These are phyloP conservation scores for Planoprotostelium fungivorum DNA, from an alignment of 78 protist species.

Conservation along the genomic window DNA sequence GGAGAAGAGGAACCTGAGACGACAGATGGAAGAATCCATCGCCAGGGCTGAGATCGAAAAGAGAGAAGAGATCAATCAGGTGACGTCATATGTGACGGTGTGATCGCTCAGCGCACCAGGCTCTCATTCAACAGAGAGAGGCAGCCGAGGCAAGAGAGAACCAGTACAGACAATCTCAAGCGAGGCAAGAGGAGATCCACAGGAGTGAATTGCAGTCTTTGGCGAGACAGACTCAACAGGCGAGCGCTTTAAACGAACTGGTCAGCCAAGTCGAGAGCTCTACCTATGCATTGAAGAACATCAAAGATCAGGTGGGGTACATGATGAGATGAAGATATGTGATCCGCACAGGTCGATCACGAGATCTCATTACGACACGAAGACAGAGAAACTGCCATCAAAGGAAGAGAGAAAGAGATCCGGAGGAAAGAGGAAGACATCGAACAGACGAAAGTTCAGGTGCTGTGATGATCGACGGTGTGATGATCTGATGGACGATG, in stretches of 20 bases:
- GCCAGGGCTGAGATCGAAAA: neutral
- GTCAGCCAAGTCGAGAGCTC: neutral
- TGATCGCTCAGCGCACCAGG: too few species aligned
- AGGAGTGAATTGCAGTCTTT: neutral
- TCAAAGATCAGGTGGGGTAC: neutral
- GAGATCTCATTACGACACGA: neutral
- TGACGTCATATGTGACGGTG: too few species aligned
- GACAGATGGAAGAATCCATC: neutral
- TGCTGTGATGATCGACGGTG: neutral
- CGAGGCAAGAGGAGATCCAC: neutral
- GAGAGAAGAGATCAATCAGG: constrained; percentile 1
- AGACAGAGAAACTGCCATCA: neutral
- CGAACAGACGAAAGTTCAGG: neutral
- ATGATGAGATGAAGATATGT: neutral
- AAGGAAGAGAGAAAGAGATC: neutral
- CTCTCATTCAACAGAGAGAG: neutral
- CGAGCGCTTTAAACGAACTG: neutral
- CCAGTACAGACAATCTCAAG: neutral
- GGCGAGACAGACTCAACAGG: neutral
- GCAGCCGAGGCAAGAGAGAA: neutral
- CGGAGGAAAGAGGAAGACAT: neutral
- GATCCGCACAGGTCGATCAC: neutral
- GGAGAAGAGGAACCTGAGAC: neutral
- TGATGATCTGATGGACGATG: neutral
- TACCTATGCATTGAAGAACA: neutral